A percentile compares a stretch with the other conserved stretches of the same genome.
These are phyloP conservation scores for Alternaria sp. DNA, from an alignment of 2,329 filamentous ascomycete species.

Conservation along the genomic window DNA sequence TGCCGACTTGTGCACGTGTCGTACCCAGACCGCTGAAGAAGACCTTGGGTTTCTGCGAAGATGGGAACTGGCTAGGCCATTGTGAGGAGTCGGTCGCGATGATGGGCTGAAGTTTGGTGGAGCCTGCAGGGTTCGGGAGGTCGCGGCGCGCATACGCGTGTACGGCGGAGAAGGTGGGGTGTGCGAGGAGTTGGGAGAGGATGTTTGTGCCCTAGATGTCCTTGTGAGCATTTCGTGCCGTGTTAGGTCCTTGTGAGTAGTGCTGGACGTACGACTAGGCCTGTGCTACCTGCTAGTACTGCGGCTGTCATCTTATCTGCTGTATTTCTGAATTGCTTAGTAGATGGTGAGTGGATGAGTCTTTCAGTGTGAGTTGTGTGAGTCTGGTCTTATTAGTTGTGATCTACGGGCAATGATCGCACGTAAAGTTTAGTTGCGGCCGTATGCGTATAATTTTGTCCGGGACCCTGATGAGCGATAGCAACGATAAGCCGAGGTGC, in stretches of 20 bases:
- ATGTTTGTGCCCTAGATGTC: conserved; percentile 73
- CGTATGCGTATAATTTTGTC: background rate
- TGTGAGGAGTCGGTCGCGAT: conserved; percentile 70
- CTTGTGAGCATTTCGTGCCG: background rate
- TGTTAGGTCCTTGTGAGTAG: too few relatives aligned
- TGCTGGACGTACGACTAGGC: conserved; percentile 60
- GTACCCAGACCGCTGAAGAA: conserved; percentile 85
- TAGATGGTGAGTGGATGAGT: background rate
- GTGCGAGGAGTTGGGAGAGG: conserved; percentile 68
- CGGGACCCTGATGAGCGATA: background rate
- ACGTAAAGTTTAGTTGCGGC: background rate
- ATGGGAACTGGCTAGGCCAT: conserved; percentile 71
- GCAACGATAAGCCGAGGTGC: background rate
- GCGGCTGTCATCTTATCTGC: conserved; percentile 57
- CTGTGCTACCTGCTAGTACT: conserved; percentile 71
- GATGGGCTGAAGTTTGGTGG: conserved; percentile 71
- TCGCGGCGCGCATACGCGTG: conserved; percentile 73
- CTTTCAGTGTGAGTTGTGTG: background rate
- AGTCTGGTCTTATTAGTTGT: background rate
- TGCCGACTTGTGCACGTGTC: conserved; percentile 77
- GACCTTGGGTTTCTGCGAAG: conserved; percentile 66
- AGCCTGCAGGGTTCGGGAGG: conserved; percentile 60
- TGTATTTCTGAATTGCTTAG: rapidly evolving
- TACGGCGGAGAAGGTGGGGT: conserved; percentile 63
- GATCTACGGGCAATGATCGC: too few relatives aligned